Evolutionary conservation across 306 rosid genomes (phyloP), one percentile per base, ranked within the genome.

Genomic region (Arachis hypogaea): DNA sequence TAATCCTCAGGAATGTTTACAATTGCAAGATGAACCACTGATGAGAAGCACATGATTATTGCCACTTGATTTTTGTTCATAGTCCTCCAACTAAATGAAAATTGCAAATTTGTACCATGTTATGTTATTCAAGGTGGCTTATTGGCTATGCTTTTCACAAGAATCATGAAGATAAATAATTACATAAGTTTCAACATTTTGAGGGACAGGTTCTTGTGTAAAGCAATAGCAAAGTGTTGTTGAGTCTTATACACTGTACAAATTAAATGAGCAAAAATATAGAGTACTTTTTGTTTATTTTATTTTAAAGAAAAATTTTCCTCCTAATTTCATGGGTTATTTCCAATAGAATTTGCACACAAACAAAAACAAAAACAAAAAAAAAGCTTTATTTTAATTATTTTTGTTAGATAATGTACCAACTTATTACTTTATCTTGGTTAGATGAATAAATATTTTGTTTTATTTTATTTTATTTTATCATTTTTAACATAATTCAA

Each of bases 1-100:
- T 42, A 94, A 94, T 69, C 99, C 98, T 7, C 81, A 85, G 14
- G 99, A 94, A 69, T 94, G 99, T 73, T 81, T 92, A 55, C 86
- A 84, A 79, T 55, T 81, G 61, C 82, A 79, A 76, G 96, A 86
- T 77, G 88, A 80, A 55, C 85, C 84, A 70, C 66, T 82, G 76
- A 78, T 82, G 77, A 78, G 82, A 80, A 80, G 65, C 84, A 50
- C 76, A 59, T 85, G 78, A 85, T 75, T 72, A 12, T 2, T 44
- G 75, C 14, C 59, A 7, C 55, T 62, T 52, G 40, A 49, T 49
- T 49, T 58, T 80, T 63, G 38, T 54, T 28, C 69, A 60, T 11
- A 50, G 22, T 67, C 38, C 51, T 64, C 55, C 22, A 56, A 63
- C 72, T 43, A 7, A 51, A 54, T 8, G 16, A 67, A 47, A 65